Base-by-base conservation (phyloP, 805 yeast species). In the Monosporozyma yasuniensis region DNA sequence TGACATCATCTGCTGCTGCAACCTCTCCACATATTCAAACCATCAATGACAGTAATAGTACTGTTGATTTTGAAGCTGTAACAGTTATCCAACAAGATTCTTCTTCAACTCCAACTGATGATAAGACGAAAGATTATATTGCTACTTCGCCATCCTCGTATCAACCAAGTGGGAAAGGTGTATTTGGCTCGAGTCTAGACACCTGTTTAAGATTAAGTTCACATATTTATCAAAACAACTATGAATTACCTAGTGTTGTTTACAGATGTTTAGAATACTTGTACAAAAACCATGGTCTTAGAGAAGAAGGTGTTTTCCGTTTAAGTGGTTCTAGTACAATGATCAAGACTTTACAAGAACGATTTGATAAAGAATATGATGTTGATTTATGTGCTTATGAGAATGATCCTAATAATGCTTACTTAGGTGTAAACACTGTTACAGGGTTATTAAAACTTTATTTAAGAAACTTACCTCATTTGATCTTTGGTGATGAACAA, bases 281-380 rank as follows among this genome's bases (percentile, higher is more conserved):
- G 46, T 74, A 75, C 46, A 74, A 72, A 37, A 76, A 81, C 23
- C 80, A 83, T 21, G 96, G 95, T 0, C 72, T 83, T n/a, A 77
- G 77, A 53, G 93, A 87, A 64, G 96, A 89, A 60, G 99, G 99
- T 10, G 78, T 91, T 2, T 93, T 93, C 71, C 74, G 99, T 53
- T 71, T 89, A 50, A 87, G 90, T 66, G 98, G 98, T 3, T 87
- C 95, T 35, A 84, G 89, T 50, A 76, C 88, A 1, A 75, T 83
- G 47, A 87, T 87, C 38, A 79, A 82, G 54, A 77, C 73, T 39
- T 73, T 87, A 51, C 86, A 83, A 58, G 86, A 79, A 44, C 72
- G 69, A 44, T 91, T 85, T 70, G 87, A 89, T 61, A 72, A 64
- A 11, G 72, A 76, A 4, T 76, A 77, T 50, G 96, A 90, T 63